A percentile compares a stretch with the other conserved stretches of the same genome.
Evolutionary conservation across 192 early-diverging fungal species (phyloP).

Genomic region (Backusella liffmaniae): DNA sequence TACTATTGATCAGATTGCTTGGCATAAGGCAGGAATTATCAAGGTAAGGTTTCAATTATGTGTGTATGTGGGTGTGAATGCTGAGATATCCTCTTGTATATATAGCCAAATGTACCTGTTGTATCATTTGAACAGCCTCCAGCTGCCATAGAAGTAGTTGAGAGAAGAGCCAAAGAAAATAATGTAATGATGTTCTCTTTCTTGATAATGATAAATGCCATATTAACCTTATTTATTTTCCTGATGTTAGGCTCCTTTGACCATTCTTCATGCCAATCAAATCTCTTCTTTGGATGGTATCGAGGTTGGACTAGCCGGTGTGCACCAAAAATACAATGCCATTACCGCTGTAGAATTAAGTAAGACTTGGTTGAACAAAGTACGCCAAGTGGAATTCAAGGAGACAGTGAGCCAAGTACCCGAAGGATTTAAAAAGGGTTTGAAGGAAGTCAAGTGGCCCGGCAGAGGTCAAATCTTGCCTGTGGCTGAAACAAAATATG

Average conservation of each 20-base stretch:
- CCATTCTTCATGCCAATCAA: slow-evolving; percentile 28
- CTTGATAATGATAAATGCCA: neutral
- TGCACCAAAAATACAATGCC: slow-evolving; percentile 86
- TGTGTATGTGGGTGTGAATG: neutral
- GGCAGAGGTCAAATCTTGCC: slow-evolving; percentile 81
- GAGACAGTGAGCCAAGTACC: slow-evolving; percentile 32
- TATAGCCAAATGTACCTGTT: slow-evolving; percentile 60
- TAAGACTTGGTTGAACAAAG: slow-evolving; percentile 62
- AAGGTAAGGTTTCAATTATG: slow-evolving; percentile 43
- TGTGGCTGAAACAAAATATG: slow-evolving; percentile 33
- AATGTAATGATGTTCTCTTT: slow-evolving; percentile 39
- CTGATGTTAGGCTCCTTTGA: slow-evolving; percentile 39
- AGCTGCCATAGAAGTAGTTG: slow-evolving; percentile 66
- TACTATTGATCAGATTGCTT: slow-evolving; percentile 75
- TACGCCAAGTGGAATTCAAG: slow-evolving; percentile 32
- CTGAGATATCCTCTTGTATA: neutral
- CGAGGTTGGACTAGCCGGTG: slow-evolving; percentile 71
- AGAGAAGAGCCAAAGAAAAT: slow-evolving; percentile 65
- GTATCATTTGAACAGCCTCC: slow-evolving; percentile 70
- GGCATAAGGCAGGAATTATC: slow-evolving; percentile 86
- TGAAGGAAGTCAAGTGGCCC: slow-evolving; percentile 75
- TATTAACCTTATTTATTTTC: neutral
- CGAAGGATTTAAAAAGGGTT: slow-evolving; percentile 58
- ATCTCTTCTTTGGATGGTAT: slow-evolving; percentile 26
- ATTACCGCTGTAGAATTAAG: slow-evolving; percentile 73